Evolutionary conservation across 352 stramenopile species (phyloP).

Genomic region (Globisporangium parvum): DNA sequence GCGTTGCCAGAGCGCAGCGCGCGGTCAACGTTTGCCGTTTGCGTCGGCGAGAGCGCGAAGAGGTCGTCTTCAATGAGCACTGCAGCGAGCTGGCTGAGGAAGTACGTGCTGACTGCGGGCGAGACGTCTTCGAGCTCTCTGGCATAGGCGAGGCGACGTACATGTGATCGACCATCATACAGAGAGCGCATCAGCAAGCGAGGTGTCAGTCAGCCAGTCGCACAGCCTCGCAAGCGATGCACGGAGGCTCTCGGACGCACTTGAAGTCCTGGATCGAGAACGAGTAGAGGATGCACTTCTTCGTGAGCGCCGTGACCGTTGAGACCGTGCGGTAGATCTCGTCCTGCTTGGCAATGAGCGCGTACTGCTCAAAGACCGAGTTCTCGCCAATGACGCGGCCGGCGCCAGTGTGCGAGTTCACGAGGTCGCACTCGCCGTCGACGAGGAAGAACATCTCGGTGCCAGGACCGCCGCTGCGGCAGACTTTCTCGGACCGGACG

Average conservation of each 20-base stretch:
- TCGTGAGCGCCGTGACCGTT: conserved; percentile 58
- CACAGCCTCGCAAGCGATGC: not conserved
- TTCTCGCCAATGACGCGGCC: conserved; percentile 64
- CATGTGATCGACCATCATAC: not conserved
- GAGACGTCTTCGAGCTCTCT: conserved; percentile 61
- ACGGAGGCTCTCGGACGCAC: conserved; percentile 22
- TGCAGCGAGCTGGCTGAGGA: conserved; percentile 67
- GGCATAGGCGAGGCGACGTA: not conserved
- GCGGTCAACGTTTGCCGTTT: conserved; percentile 46
- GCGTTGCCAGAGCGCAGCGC: conserved; percentile 45
- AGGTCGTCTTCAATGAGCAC: conserved; percentile 70
- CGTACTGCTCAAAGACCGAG: conserved; percentile 79
- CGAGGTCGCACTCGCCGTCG: conserved; percentile 73
- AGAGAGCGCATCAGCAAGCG: not conserved
- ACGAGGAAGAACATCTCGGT: conserved; percentile 84
- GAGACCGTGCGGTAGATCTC: conserved; percentile 77
- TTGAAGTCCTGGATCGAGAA: conserved; percentile 74
- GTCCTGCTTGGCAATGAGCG: conserved; percentile 55
- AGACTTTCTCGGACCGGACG: conserved; percentile 63
- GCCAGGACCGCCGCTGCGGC: conserved; percentile 57
- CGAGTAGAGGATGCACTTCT: conserved; percentile 75
- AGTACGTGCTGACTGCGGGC: conserved; percentile 73
- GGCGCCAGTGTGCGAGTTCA: conserved; percentile 57
- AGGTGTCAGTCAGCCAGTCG: not conserved
- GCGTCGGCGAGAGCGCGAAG: conserved; percentile 38